These are phyloP conservation scores for Eucalyptus virginea DNA, from an alignment of 345 rosid genomes.

Conservation along the genomic window DNA sequence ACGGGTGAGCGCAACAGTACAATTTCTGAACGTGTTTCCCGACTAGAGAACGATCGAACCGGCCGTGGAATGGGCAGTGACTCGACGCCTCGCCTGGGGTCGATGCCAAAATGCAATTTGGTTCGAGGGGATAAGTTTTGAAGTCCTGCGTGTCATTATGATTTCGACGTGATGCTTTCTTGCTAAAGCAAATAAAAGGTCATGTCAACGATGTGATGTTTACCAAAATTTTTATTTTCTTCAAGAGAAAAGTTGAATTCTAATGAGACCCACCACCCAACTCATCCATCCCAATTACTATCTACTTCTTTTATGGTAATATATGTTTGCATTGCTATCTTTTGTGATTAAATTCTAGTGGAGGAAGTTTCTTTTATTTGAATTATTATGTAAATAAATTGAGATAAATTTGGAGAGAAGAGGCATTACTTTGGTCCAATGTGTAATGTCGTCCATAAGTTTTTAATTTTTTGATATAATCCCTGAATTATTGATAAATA, in stretches of 20 bases:
- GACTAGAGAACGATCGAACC: neutral
- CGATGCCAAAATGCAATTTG: neutral
- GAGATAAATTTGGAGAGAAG: neutral
- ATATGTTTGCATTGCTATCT: neutral
- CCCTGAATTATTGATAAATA: fast-evolving
- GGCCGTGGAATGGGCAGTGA: neutral
- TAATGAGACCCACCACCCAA: neutral
- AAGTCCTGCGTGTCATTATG: neutral
- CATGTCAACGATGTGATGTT: neutral
- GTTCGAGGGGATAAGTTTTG: neutral
- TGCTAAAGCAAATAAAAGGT: neutral
- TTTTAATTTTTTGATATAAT: neutral
- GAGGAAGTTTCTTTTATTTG: neutral
- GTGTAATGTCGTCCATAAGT: fast-evolving
- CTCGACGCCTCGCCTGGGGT: neutral
- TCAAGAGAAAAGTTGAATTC: neutral
- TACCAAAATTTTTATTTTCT: neutral
- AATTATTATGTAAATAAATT: neutral
- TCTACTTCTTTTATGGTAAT: neutral
- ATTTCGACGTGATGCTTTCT: neutral
- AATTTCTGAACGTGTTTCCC: neutral
- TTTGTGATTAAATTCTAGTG: neutral
- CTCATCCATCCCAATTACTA: neutral
- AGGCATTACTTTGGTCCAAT: neutral
- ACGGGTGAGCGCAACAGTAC: neutral